Evolutionary conservation across 352 stramenopile species (phyloP), one percentile per base, ranked within the genome.

Genomic region (Phytophthora citricola): DNA sequence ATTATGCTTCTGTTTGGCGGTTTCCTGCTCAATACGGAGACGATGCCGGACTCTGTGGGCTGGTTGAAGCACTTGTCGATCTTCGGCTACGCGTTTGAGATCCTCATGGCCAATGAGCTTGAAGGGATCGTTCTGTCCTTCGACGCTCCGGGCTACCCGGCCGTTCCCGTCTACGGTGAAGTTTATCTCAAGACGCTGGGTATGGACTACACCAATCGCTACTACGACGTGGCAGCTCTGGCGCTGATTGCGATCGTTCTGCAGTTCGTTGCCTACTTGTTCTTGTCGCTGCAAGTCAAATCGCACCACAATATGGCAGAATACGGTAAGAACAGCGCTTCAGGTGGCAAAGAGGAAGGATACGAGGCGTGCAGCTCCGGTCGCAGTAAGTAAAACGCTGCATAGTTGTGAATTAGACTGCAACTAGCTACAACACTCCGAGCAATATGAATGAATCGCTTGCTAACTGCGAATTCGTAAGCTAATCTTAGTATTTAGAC

Each of bases 61-160:
- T 93, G 83, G 82, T 51, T 96, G 50, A 87, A 92, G 55, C 83
- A 92, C 46, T 67, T 94, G n/a, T 94, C 86, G 20, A 89, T 94
- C 63, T 96, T 94, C 65, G 90, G 76, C 57, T 96, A 96, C 63
- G 88, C 83, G 38, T 96, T 94, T 40, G 88, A 96, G 58, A 89
- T 94, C 54, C 80, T 94, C 56, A 92, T 94, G 83, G 89, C 81
- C 4, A 94, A 93, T 61, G 87, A 94, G 55, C 70, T 93, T 17
- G 84, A 89, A 51, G 85, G 83, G 0, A 56, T 93, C 36, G 63
- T 94, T 56, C 69, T 94, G 43, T 89, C 75, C 61, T 94, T 94
- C 45, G 73, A 94, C 48, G 87, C 87, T 8, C 81, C 85, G 0
- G 87, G 87, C 20, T 93, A 94, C 63, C 83, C 85, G n/a, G 70